Evolutionary conservation across 805 yeast genomes (phyloP).

Genomic region (Starmera quercuum): DNA sequence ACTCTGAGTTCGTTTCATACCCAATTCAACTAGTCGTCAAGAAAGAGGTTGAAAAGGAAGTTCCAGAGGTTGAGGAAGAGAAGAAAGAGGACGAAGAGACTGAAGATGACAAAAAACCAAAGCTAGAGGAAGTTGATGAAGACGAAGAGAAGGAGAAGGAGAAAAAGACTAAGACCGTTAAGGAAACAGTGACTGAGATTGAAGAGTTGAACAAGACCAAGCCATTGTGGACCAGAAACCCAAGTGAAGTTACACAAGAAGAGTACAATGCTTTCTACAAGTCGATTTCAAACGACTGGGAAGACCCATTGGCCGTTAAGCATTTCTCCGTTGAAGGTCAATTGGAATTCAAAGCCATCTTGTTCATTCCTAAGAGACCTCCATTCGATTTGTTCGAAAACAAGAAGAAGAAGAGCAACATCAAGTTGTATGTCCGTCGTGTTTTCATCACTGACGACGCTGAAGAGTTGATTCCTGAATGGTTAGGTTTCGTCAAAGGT

Average conservation of each 20-base stretch:
- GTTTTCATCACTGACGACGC: constrained; percentile 99
- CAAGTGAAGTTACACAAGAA: constrained; percentile 94
- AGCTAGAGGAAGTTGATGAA: constrained; percentile 69
- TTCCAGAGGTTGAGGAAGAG: constrained; percentile 71
- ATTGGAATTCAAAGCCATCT: constrained; percentile 96
- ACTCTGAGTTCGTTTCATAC: constrained; percentile 98
- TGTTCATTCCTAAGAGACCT: constrained; percentile 98
- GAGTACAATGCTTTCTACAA: constrained; percentile 99
- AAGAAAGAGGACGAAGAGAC: constrained; percentile 38
- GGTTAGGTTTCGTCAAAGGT: constrained; percentile 97
- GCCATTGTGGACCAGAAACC: constrained; percentile 99
- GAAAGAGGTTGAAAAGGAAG: constrained; percentile 98
- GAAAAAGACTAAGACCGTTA: constrained; percentile 78
- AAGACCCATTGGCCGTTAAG: constrained; percentile 98
- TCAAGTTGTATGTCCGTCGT: constrained; percentile 97
- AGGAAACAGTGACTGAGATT: constrained; percentile 88
- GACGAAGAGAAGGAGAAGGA: constrained; percentile 62
- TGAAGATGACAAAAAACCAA: constrained; percentile 63
- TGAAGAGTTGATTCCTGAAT: constrained; percentile 98
- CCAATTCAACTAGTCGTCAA: constrained; percentile 98
- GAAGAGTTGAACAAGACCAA: constrained; percentile 98
- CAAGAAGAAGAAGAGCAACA: constrained; percentile 98
- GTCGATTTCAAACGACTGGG: constrained; percentile 99
- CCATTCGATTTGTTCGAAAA: constrained; percentile 97
- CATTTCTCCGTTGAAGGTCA: constrained; percentile 99